Conservation (phyloP, 2,329 filamentous ascomycete species). For the Bipolaris sorokiniana region DNA sequence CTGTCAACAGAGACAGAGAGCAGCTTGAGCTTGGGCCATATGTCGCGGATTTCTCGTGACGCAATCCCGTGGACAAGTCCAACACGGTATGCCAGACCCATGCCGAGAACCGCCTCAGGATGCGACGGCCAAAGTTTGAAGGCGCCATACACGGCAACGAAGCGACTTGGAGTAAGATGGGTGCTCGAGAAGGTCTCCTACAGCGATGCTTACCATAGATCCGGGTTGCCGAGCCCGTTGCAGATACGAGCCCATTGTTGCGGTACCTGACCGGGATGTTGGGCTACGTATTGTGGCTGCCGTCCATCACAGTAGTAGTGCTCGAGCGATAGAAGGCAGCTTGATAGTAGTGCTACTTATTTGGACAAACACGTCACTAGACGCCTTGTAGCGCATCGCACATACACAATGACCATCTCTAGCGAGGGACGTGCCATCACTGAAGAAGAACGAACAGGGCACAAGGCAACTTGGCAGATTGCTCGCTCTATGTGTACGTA, state of each 20-base stretch:
- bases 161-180: background rate
- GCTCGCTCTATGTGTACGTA: no score
- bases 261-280: background rate
- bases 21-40: constrained; percentile 6
- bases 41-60: constrained; percentile 9
- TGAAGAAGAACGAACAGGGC: background rate
- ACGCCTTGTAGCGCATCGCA: background rate
- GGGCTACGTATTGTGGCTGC: background rate
- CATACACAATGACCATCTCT: background rate
- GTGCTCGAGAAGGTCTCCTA: background rate
- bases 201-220: background rate
- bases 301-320: background rate
- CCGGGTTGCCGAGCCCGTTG: background rate
- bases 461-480: background rate
- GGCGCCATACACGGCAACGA: background rate
- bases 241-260: background rate
- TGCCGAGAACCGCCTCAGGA: background rate
- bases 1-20: background rate
- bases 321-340: background rate
- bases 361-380: background rate
- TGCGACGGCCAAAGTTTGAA: constrained; percentile 1
- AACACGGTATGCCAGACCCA: constrained; percentile 8
- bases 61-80: constrained; percentile 8
- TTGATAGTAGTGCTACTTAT: background rate
- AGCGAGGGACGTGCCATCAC: background rate